Conservation (phyloP, 257 asterid species). For the Nemophila menziesii region DNA sequence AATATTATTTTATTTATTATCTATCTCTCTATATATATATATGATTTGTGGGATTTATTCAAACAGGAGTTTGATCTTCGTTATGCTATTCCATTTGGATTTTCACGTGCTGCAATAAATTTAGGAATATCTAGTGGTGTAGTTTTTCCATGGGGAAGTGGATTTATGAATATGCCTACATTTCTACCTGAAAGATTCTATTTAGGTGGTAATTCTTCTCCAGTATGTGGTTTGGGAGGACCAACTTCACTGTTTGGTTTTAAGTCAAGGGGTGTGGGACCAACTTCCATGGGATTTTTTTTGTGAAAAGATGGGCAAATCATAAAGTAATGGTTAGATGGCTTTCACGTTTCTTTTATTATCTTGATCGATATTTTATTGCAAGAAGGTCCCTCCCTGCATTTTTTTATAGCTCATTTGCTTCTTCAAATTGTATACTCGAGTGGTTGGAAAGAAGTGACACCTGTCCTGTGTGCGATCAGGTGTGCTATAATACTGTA, state of each 20-base stretch:
- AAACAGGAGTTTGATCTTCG: slow-evolving; percentile 91
- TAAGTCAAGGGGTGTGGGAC: slow-evolving; percentile 86
- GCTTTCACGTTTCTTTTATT: slow-evolving; percentile 45
- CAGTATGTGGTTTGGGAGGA: slow-evolving; percentile 76
- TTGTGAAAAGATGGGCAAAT: slow-evolving; percentile 38
- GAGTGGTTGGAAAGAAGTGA: slow-evolving; percentile 99
- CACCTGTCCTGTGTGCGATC: slow-evolving; percentile 78
- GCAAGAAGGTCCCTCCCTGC: slow-evolving; percentile 27
- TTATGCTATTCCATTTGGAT: slow-evolving; percentile 78
- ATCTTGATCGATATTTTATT: slow-evolving; percentile 41
- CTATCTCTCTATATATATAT: background rate
- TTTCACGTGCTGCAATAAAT: slow-evolving; percentile 63
- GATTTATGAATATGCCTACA: slow-evolving; percentile 42
- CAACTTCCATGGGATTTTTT: too few relatives aligned
- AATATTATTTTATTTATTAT: too few relatives aligned
- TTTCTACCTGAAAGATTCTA: slow-evolving; percentile 77
- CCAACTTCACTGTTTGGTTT: slow-evolving; percentile 84
- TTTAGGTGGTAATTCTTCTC: slow-evolving; percentile 81
- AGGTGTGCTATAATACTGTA: slow-evolving; percentile 39
- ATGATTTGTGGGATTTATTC: background rate
- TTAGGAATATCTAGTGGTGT: slow-evolving; percentile 71
- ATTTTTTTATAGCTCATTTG: slow-evolving; percentile 30
- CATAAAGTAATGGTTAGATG: slow-evolving; percentile 45
- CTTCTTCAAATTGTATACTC: slow-evolving; percentile 82
- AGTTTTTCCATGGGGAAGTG: slow-evolving; percentile 76